Evolutionary conservation across 495 filamentous ascomycete species (phyloP).

Genomic region (Hyaloscypha hepaticicola): DNA sequence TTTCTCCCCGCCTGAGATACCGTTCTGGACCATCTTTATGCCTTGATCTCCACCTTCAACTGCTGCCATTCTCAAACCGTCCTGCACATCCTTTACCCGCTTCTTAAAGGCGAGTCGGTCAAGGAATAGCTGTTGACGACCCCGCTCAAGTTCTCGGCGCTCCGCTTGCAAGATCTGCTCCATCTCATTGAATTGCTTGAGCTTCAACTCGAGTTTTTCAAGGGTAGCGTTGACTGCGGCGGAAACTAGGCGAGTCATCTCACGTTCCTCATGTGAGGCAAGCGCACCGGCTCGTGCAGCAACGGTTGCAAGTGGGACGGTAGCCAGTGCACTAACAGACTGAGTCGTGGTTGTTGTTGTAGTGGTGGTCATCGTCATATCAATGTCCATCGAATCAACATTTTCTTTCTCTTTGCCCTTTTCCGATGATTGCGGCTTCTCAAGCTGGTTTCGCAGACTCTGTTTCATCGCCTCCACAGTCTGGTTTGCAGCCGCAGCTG

Average conservation of each 20-base stretch:
- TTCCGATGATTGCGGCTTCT: slow-evolving; percentile 45
- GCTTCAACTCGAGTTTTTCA: slow-evolving; percentile 78
- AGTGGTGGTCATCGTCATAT: slow-evolving; percentile 44
- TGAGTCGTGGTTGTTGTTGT: slow-evolving; percentile 45
- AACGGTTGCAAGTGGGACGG: slow-evolving; percentile 78
- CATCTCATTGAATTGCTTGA: slow-evolving; percentile 94
- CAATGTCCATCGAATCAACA: slow-evolving; percentile 55
- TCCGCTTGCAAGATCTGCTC: slow-evolving; percentile 88
- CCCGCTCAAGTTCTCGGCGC: slow-evolving; percentile 85
- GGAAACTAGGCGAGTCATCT: slow-evolving; percentile 89
- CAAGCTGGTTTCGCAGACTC: slow-evolving; percentile 69
- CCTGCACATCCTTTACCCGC: slow-evolving; percentile 78
- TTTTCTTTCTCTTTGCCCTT: slow-evolving; percentile 58
- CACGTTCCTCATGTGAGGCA: slow-evolving; percentile 91
- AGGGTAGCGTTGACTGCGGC: slow-evolving; percentile 81
- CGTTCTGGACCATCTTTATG: slow-evolving; percentile 50
- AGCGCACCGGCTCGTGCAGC: slow-evolving; percentile 84
- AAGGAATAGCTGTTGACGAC: slow-evolving; percentile 87
- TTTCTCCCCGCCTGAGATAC: slow-evolving; percentile 50
- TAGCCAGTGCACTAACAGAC: slow-evolving; percentile 62
- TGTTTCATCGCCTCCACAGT: slow-evolving; percentile 82
- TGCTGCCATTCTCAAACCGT: slow-evolving; percentile 63
- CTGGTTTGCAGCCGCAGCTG: slow-evolving; percentile 82
- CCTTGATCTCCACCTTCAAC: slow-evolving; percentile 61
- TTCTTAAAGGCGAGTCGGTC: slow-evolving; percentile 89